Evolutionary conservation across 1,284 basidiomycete genomes (phyloP), one percentile per base, ranked within the genome.

Genomic region (Ustilago sp.): DNA sequence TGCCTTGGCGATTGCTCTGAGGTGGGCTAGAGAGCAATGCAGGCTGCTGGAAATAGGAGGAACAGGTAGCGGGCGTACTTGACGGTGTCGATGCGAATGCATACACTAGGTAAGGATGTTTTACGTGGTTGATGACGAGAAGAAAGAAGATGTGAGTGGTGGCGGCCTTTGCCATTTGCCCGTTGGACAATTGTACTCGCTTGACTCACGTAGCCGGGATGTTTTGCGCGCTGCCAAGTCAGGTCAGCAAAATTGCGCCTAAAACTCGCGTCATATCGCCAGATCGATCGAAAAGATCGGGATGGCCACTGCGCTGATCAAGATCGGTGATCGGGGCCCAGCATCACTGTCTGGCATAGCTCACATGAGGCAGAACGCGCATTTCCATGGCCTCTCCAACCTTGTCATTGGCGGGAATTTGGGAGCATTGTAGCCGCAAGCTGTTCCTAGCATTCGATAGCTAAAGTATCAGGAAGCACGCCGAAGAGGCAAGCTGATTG

Each of bases 171-270:
- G 43, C 19, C 43, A 19, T 19, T 45, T 19, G 43, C 43, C 2
- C 7, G 11, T 19, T 19, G 13, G 6, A 41, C 13, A 23, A 9
- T 48, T 19, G n/a, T 12, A 19, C 41, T 47, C 45, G 57, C 32
- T 48, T 50, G 57, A 59, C 34, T 59, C 53, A 41, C 36, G 19
- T 23, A 31, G 31, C 19, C 23, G 28, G 38, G 32, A 17, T 57
- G 35, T 32, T 56, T 55, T 32, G 32, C 19, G 32, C 13, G 17
- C 34, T 55, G 28, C 28, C 32, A 43, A 52, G 54, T 58, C 55
- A 64, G 55, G 63, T 64, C 55, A 64, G 63, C 63, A 64, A 48
- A 55, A 15, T 31, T 15, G 39, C 23, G 36, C 38, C 34, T 35
- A 36, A 48, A 47, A 36, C 48, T n/a, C 8, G 43, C 48, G 48